These are phyloP conservation scores for Tricholoma terreum DNA, from an alignment of 768 basidiomycete genomes.

Conservation along the genomic window DNA sequence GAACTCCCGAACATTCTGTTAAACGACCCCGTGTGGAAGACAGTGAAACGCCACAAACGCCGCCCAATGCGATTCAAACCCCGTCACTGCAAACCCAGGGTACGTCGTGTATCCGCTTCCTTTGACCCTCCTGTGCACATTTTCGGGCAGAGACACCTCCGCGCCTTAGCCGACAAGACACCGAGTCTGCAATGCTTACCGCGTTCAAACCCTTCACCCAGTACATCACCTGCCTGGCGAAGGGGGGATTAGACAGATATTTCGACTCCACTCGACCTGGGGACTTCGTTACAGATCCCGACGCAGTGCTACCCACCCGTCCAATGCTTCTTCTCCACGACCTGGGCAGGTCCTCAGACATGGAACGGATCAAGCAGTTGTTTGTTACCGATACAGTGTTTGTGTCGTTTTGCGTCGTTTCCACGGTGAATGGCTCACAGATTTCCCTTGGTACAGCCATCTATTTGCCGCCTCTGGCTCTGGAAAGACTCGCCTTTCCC, in stretches of 20 bases:
- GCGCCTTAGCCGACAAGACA: conserved; percentile 1
- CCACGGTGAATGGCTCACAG: neutral
- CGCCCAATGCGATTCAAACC: neutral
- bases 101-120: conserved; percentile 10
- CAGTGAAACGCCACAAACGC: neutral
- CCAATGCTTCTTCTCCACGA: conserved; percentile 12
- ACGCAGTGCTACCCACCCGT: neutral
- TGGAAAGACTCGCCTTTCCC: conserved; percentile 5
- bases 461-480: conserved; percentile 1
- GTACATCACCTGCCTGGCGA: neutral
- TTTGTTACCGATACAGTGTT: conserved; percentile 7
- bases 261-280: neutral
- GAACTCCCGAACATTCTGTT: neutral
- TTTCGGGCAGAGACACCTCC: conserved; percentile 8
- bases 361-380: conserved; percentile 4
- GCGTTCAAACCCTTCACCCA: conserved; percentile 3
- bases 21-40: neutral
- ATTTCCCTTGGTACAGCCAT: neutral
- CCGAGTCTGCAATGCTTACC: conserved; percentile 5
- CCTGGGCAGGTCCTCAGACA: conserved; percentile 5
- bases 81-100: neutral
- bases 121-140: conserved; percentile 8
- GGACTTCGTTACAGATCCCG: conserved; percentile 1
- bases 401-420: neutral
- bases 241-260: conserved; percentile 2